Percentiles rank a stretch among this genome's conserved stretches.
These are phyloP conservation scores for Euphorbia tirucalli DNA, from an alignment of 345 rosid genomes.

Conservation along the genomic window DNA sequence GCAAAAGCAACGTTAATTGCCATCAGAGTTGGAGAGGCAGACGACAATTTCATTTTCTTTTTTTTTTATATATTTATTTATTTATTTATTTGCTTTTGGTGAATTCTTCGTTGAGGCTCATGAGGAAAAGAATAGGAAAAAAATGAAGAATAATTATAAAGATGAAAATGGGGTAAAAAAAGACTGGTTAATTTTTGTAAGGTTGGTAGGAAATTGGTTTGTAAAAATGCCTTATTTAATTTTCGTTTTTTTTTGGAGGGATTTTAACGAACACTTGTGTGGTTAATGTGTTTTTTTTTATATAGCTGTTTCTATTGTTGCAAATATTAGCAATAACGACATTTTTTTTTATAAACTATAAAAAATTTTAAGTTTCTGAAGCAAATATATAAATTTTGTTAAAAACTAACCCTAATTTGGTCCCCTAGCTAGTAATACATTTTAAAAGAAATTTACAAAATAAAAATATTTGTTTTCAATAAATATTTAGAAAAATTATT, in stretches of 20 bases:
- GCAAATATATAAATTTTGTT: too few species aligned
- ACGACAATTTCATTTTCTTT: constrained; percentile 16
- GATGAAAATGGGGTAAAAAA: not conserved
- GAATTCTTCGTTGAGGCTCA: not conserved
- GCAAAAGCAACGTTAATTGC: constrained; percentile 13
- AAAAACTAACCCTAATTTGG: too few species aligned
- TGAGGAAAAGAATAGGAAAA: not conserved
- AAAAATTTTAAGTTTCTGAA: too few species aligned
- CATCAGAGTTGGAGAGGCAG: constrained; percentile 6
- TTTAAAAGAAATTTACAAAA: too few species aligned
- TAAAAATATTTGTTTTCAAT: too few species aligned
- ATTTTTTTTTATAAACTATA: too few species aligned
- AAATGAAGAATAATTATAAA: not conserved
- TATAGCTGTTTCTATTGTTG: not conserved
- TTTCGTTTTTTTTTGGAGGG: constrained; percentile 26
- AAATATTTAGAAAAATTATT: too few species aligned
- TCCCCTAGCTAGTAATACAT: too few species aligned
- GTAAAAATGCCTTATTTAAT: too few species aligned
- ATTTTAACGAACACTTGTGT: constrained; percentile 17
- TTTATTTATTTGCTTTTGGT: not conserved
- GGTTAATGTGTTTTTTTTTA: constrained; percentile 19
- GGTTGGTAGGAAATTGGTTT: not conserved
- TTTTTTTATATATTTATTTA: not conserved
- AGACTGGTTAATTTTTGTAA: not conserved
- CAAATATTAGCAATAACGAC: not conserved